phyloP scores from a whole-genome alignment of 2,329 filamentous ascomycete species.

The Fonsecaea monophora region DNA sequence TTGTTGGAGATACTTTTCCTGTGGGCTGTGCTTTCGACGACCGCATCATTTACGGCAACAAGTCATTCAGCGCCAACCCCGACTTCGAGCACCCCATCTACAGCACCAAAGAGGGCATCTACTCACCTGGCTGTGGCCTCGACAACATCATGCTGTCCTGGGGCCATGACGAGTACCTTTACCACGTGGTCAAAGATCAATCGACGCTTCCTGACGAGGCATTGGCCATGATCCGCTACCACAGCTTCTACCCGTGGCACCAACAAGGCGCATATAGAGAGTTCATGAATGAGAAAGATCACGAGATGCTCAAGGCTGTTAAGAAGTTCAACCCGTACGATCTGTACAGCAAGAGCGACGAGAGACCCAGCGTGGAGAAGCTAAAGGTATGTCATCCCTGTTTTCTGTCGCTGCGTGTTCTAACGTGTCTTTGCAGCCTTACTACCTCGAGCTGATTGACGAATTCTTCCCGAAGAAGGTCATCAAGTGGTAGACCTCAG shows the following conservation, averaged over 20 bases:
- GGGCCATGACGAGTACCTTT: conserved; percentile 89
- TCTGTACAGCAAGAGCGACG: conserved; percentile 89
- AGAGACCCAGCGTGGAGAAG: conserved; percentile 74
- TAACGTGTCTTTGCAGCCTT: conserved; percentile 57
- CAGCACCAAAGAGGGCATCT: conserved; percentile 78
- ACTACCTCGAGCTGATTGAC: conserved; percentile 76
- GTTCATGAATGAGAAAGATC: conserved; percentile 83
- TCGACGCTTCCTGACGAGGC: conserved; percentile 78
- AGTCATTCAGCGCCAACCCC: conserved; percentile 75
- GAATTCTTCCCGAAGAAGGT: conserved; percentile 74
- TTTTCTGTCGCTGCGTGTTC: conserved; percentile 10
- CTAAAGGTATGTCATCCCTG: conserved; percentile 65
- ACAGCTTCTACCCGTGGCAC: conserved; percentile 94
- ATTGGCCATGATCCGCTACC: conserved; percentile 90
- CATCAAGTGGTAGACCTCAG: conserved; percentile 67
- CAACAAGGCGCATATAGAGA: conserved; percentile 77
- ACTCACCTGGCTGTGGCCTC: conserved; percentile 77
- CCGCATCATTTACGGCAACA: conserved; percentile 79
- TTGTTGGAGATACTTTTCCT: conserved; percentile 70
- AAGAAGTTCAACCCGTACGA: conserved; percentile 91
- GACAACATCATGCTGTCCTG: conserved; percentile 89
- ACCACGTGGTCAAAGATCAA: conserved; percentile 85
- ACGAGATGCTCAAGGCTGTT: conserved; percentile 79
- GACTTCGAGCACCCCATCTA: conserved; percentile 75
- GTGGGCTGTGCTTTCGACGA: conserved; percentile 63